phyloP scores from a whole-genome alignment of 805 yeast species.

The Saccharomycopsis oosterbeekiorum region DNA sequence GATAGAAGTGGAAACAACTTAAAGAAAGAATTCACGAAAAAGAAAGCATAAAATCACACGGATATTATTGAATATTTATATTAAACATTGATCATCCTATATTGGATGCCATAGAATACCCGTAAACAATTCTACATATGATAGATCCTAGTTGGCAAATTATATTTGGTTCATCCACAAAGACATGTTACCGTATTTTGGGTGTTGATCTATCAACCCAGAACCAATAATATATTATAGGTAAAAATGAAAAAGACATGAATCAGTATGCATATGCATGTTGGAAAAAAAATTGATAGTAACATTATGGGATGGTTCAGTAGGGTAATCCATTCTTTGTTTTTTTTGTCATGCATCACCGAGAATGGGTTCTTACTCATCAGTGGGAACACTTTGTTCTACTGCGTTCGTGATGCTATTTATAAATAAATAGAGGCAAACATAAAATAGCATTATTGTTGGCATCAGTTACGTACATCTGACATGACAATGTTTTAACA shows the following conservation, averaged over 20 bases:
- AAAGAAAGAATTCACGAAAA: neutral
- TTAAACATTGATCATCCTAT: neutral
- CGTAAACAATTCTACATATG: neutral
- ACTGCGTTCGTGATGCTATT: neutral
- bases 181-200: neutral
- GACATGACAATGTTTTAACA: neutral
- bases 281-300: neutral
- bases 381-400: neutral
- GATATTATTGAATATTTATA: neutral
- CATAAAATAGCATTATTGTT: neutral
- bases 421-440: neutral
- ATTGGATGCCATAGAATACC: neutral
- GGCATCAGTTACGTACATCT: neutral
- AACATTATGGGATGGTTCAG: neutral
- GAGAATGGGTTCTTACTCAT: neutral
- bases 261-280: neutral
- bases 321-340: neutral
- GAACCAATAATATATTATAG: neutral
- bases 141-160: neutral
- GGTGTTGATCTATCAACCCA: conserved; percentile 1
- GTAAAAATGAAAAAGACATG: neutral
- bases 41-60: neutral
- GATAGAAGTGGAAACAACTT: neutral
- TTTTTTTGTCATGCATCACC: neutral
- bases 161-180: neutral